Base-by-base conservation (phyloP, 305 asterid species). In the Fraxinus floribunda region DNA sequence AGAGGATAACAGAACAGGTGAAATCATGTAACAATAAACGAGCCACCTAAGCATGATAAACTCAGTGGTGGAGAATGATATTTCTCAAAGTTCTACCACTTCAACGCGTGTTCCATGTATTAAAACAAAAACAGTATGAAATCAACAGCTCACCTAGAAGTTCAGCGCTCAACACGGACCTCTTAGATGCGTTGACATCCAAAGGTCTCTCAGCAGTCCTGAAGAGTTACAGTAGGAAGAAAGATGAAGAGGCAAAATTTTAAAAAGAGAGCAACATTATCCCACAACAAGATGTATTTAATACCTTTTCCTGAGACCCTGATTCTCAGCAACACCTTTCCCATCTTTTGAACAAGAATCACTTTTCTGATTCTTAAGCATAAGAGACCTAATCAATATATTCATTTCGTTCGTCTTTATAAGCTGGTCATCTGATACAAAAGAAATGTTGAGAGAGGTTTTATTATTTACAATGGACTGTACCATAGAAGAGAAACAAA, bases 381-480 rank as follows among this genome's bases (percentile, higher is more conserved):
- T 89, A 79, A 95, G 94, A 82, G 99, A 94, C 86, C 99, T 87
- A 76, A 95, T 93, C 86, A 95, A 85, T 85, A 94, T 93, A 87
- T 94, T 95, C 70, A 87, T 89, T 82, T 91, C 94, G 88, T 95
- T 87, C 75, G 99, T 95, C 84, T 87, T 89, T 86, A 95, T 94
- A 81, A 89, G 75, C 91, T 95, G 99, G 84, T 89, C 86, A 80
- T 85, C 98, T 90, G 93, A 76, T 68, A 73, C 20, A 5, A 36
- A 68, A 9, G 24, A 68, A 68, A 9, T 30, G 75, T 2, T 32
- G 46, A 8, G 10, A 29, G 41, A 29, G 41, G 76, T 70, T 75
- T 78, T 38, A 79, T 55, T 79, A 83, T 57, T 32, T 57, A 76
- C 29, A 84, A 72, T 46, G 35, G 39, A 29, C 1, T 29, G 38